Evolutionary conservation across 768 basidiomycete species (phyloP).

Genomic region (Pilatotrama ljubarskyi): DNA sequence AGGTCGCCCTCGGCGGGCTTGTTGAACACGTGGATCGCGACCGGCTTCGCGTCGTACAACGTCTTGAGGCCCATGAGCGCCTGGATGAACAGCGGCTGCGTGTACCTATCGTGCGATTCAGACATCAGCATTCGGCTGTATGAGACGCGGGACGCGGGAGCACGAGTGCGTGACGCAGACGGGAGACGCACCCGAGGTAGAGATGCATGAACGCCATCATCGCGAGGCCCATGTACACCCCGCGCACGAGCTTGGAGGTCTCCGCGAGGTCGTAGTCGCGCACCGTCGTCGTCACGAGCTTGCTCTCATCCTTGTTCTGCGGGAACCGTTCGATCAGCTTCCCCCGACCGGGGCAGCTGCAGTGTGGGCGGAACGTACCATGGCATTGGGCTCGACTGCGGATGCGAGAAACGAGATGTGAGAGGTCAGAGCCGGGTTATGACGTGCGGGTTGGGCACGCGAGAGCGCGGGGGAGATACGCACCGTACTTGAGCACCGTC

Average conservation of each 20-base stretch:
- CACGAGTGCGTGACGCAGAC: background rate
- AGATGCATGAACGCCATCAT: constrained; percentile 77
- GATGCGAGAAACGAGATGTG: background rate
- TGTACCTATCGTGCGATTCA: constrained; percentile 53
- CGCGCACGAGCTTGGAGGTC: constrained; percentile 70
- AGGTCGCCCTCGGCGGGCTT: constrained; percentile 82
- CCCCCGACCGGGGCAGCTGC: background rate
- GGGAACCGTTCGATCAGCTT: background rate
- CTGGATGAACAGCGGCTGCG: constrained; percentile 95
- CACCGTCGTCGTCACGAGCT: constrained; percentile 87
- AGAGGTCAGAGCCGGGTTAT: background rate
- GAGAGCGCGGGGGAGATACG: constrained; percentile 28
- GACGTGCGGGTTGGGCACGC: background rate
- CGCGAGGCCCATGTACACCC: constrained; percentile 38
- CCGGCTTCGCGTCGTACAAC: constrained; percentile 81
- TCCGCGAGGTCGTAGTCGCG: constrained; percentile 93
- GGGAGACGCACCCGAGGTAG: constrained; percentile 63
- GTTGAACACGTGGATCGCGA: constrained; percentile 81
- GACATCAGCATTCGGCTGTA: too few relatives aligned
- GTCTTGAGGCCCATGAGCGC: constrained; percentile 93
- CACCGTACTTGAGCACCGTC: constrained; percentile 94
- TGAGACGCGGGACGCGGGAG: background rate
- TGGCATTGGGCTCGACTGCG: constrained; percentile 74
- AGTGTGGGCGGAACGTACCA: constrained; percentile 53
- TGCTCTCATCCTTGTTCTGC: constrained; percentile 63